phyloP scores from a whole-genome alignment of 106 monocot genomes.

The Acorus gramineus region DNA sequence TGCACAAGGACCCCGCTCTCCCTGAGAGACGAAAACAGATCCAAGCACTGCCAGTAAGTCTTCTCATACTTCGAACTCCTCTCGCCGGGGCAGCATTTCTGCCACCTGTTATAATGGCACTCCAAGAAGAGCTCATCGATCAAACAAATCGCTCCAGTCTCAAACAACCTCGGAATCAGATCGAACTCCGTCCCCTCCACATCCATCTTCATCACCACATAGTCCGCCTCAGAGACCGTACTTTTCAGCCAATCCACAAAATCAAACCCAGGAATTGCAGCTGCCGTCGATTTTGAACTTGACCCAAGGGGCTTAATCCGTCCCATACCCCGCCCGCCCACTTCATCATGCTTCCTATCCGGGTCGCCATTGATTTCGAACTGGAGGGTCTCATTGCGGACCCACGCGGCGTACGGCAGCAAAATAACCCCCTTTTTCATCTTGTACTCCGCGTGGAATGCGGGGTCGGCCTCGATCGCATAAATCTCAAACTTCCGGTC shows the following conservation, averaged over 20 bases:
- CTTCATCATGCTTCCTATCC: too few species aligned
- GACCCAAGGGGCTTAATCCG: too few species aligned
- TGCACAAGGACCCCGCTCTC: neutral
- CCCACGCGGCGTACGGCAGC: too few species aligned
- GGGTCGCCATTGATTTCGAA: too few species aligned
- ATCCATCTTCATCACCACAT: constrained; percentile 4
- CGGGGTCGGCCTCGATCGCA: too few species aligned
- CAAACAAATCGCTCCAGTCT: neutral
- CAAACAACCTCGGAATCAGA: neutral
- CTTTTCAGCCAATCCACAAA: neutral
- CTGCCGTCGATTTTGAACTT: too few species aligned
- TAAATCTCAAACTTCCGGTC: too few species aligned
- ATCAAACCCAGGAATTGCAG: neutral
- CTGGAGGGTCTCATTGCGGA: too few species aligned
- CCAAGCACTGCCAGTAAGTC: neutral
- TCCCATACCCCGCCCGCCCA: too few species aligned
- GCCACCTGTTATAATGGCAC: constrained; percentile 3
- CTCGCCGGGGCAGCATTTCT: constrained; percentile 3
- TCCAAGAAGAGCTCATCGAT: neutral
- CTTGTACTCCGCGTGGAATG: too few species aligned
- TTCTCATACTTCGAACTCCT: neutral
- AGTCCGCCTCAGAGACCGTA: neutral
- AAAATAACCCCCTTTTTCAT: too few species aligned
- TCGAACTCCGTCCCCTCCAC: constrained; percentile 3
- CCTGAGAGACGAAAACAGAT: neutral